These are phyloP conservation scores for Cladorrhinum sp. DNA, from an alignment of 2,329 filamentous ascomycete species.

Conservation along the genomic window DNA sequence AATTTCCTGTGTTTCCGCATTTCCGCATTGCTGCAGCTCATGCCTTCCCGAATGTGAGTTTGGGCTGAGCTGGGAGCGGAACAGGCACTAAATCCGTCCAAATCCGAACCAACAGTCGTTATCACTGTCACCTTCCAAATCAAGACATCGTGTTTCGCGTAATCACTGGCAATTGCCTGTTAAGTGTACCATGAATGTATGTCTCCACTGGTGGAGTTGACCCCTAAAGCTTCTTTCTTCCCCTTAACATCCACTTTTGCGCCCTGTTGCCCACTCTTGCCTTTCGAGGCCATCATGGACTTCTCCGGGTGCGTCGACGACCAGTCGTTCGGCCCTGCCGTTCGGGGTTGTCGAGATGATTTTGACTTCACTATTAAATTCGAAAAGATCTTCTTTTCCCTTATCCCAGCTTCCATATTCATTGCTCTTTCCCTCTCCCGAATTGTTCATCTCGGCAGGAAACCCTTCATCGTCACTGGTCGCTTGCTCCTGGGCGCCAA, in stretches of 20 bases:
- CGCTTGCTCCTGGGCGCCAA: constrained; percentile 35
- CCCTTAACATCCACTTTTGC: background rate
- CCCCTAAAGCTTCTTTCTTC: background rate
- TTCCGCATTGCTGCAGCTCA: too few relatives aligned
- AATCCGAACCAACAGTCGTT: background rate
- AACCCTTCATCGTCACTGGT: constrained; percentile 36
- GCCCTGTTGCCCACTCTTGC: background rate
- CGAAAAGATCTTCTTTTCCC: constrained; percentile 45
- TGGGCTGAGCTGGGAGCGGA: too few relatives aligned
- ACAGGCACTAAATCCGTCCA: background rate
- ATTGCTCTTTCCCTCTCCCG: constrained; percentile 35
- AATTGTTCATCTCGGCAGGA: constrained; percentile 31
- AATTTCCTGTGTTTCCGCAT: background rate
- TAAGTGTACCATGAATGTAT: too few relatives aligned
- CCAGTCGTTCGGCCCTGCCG: constrained; percentile 41
- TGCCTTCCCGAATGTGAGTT: too few relatives aligned
- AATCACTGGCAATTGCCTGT: background rate
- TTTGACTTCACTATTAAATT: constrained; percentile 53
- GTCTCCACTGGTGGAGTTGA: background rate
- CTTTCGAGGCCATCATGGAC: constrained; percentile 23
- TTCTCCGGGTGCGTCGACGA: constrained; percentile 36
- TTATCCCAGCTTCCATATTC: constrained; percentile 42
- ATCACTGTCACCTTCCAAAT: background rate
- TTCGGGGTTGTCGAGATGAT: constrained; percentile 45
- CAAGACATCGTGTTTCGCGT: background rate